Conservation (phyloP, 768 basidiomycete genomes). For the Pleurotus giganteus region DNA sequence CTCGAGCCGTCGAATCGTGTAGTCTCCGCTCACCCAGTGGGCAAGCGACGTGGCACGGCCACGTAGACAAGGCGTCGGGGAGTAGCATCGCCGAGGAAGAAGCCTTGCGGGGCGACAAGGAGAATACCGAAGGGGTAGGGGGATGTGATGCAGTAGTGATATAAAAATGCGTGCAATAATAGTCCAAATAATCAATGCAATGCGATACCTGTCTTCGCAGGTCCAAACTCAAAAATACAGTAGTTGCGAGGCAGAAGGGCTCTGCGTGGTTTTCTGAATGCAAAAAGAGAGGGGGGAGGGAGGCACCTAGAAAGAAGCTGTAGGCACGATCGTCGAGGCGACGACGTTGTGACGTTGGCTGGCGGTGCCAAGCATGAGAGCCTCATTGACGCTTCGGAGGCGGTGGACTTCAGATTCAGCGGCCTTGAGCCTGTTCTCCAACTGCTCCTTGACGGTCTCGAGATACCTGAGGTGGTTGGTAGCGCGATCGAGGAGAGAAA, state of each 20-base stretch:
- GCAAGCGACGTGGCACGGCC: conserved; percentile 9
- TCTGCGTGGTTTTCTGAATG: conserved; percentile 25
- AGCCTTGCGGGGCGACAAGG: conserved; percentile 2
- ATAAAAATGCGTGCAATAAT: conserved; percentile 6
- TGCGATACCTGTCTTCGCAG: conserved; percentile 21
- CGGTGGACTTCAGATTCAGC: conserved; percentile 80
- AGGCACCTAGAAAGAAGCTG: conserved; percentile 45
- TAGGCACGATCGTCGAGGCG: conserved; percentile 45
- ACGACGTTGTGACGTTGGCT: conserved; percentile 60
- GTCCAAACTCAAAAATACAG: conserved; percentile 30
- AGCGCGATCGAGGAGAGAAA: conserved; percentile 84
- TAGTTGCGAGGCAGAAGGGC: conserved; percentile 31
- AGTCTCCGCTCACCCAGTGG: conserved; percentile 17
- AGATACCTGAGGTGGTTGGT: conserved; percentile 86
- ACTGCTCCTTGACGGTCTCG: conserved; percentile 73
- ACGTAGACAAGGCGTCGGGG: conserved; percentile 1
- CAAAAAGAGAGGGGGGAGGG: conserved; percentile 22
- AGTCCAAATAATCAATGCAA: conserved; percentile 12
- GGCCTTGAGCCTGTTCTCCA: conserved; percentile 73
- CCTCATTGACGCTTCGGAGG: conserved; percentile 79
- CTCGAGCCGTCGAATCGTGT: conserved; percentile 22
- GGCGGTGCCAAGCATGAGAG: conserved; percentile 82
- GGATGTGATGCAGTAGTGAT: conserved; percentile 1
- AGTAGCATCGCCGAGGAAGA: background rate
- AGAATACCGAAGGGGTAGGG: conserved; percentile 4